A percentile compares a stretch with the other conserved stretches of the same genome.
These are phyloP conservation scores for Xylariaceae sp. DNA, from an alignment of 2,329 filamentous ascomycete species.

Conservation along the genomic window DNA sequence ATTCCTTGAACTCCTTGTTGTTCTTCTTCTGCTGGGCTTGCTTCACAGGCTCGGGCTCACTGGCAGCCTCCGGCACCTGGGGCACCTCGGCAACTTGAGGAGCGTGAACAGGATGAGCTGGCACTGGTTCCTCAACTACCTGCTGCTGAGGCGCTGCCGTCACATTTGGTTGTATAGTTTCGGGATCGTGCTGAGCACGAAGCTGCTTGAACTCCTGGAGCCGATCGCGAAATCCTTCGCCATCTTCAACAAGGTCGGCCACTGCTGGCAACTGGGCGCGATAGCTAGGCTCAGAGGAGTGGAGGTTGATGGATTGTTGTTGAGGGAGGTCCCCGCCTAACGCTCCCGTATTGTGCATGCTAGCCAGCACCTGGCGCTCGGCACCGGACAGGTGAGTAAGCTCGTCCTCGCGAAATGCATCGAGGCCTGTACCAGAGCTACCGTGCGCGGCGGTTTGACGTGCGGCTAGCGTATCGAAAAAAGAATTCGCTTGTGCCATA, in stretches of 20 bases:
- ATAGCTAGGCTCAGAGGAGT: constrained; percentile 35
- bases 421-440: constrained; percentile 42
- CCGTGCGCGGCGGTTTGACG: constrained; percentile 37
- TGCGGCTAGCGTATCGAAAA: constrained; percentile 59
- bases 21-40: constrained; percentile 23
- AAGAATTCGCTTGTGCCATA: constrained; percentile 58
- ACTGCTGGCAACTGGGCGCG: constrained; percentile 46
- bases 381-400: constrained; percentile 56
- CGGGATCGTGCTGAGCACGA: constrained; percentile 64
- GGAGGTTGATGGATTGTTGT: constrained; percentile 38
- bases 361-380: constrained; percentile 50
- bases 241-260: constrained; percentile 48
- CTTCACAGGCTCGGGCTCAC: constrained; percentile 14
- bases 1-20: constrained; percentile 61
- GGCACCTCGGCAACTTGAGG: constrained; percentile 10
- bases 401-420: constrained; percentile 66
- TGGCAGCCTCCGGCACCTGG: constrained; percentile 10
- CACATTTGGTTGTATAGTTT: constrained; percentile 35
- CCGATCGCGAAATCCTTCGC: constrained; percentile 61
- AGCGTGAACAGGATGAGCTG: constrained; percentile 15
- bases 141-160: constrained; percentile 1
- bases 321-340: constrained; percentile 33
- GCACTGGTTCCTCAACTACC: constrained; percentile 12
- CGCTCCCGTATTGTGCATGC: constrained; percentile 33
- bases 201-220: constrained; percentile 79